phyloP scores from a whole-genome alignment of 371 early-diverging fungal genomes.

The Saksenaea oblongispora region DNA sequence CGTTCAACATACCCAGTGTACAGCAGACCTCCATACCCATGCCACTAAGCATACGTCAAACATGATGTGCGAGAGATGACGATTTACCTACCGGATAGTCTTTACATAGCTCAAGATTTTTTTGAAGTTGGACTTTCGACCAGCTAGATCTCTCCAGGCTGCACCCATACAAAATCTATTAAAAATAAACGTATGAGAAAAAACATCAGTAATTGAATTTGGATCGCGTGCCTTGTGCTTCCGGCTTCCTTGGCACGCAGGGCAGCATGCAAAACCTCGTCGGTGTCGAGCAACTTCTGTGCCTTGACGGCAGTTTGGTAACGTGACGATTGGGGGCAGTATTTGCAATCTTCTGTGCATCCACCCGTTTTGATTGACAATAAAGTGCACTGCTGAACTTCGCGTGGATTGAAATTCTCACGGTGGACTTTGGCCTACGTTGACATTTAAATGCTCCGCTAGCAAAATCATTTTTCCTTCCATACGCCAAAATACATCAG shows the following conservation, averaged over 20 bases:
- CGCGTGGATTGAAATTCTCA: conserved; percentile 63
- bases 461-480: conserved; percentile 5
- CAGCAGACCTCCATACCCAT: conserved; percentile 91
- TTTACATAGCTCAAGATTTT: conserved; percentile 72
- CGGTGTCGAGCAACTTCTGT: conserved; percentile 69
- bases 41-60: conserved; percentile 38
- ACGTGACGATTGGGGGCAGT: conserved; percentile 79
- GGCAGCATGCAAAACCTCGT: conserved; percentile 73
- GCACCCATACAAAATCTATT: conserved; percentile 74
- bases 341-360: conserved; percentile 83
- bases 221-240: conserved; percentile 49
- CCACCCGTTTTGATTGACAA: conserved; percentile 84
- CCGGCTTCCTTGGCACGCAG: conserved; percentile 78
- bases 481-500: conserved; percentile 77
- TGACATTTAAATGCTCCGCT: neutral
- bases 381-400: conserved; percentile 82
- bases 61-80: neutral
- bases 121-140: conserved; percentile 80
- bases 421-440: conserved; percentile 74
- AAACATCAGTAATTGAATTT: conserved; percentile 1
- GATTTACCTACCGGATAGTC: conserved; percentile 67
- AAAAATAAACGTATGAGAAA: conserved; percentile 8
- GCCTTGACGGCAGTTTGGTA: conserved; percentile 73
- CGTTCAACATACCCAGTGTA: conserved; percentile 82
- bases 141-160: conserved; percentile 80